These are phyloP conservation scores for Prunella vulgaris DNA, from an alignment of 257 asterid species.

Conservation along the genomic window DNA sequence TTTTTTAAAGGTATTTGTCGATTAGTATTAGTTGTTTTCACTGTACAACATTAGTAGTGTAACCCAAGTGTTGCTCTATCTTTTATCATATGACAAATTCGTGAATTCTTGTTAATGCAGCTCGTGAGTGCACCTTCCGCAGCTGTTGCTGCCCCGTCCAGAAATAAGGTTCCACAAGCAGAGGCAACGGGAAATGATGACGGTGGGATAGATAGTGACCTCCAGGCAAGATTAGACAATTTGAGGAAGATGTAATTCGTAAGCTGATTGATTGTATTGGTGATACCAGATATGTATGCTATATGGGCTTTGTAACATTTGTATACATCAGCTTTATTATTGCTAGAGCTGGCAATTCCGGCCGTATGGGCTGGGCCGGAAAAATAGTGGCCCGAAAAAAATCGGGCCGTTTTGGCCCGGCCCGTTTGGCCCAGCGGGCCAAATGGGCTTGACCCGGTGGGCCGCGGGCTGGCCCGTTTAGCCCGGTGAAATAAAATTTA, in stretches of 20 bases:
- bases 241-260: slow-evolving; percentile 73
- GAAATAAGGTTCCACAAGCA: slow-evolving; percentile 83
- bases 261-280: slow-evolving; percentile 6
- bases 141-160: slow-evolving; percentile 79
- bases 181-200: slow-evolving; percentile 82
- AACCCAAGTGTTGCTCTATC: no score
- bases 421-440: no score
- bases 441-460: no score
- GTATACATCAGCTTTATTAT: slow-evolving; percentile 20
- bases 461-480: no score
- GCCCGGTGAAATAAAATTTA: no score
- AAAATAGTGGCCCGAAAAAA: no score
- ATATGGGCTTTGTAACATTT: slow-evolving; percentile 36
- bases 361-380: no score
- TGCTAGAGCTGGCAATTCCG: no score
- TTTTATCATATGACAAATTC: not conserved
- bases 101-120: slow-evolving; percentile 37
- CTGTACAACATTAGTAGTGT: no score
- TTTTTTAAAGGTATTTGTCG: no score
- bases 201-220: slow-evolving; percentile 86
- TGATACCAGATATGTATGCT: slow-evolving; percentile 11
- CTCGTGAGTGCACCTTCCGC: slow-evolving; percentile 92
- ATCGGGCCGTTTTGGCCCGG: no score
- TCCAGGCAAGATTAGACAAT: slow-evolving; percentile 98
- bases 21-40: no score